Evolutionary conservation across 2,329 filamentous ascomycete species (phyloP), one percentile per base, ranked within the genome.

Genomic region (Aureobasidium sp.): DNA sequence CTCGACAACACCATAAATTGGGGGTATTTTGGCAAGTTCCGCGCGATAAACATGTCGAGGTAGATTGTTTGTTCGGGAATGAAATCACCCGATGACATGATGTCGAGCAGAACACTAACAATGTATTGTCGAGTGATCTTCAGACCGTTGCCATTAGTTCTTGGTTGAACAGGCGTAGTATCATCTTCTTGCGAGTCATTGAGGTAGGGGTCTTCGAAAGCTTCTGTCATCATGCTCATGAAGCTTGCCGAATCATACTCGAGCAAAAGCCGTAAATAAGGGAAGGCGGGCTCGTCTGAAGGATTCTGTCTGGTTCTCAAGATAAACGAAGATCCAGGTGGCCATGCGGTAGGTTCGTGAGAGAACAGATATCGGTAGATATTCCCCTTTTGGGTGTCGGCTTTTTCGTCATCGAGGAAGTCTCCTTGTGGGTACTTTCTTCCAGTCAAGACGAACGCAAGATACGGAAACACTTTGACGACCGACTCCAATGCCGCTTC

Each of bases 31-130:
- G 95, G 90, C 55, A 99, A 78, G 71, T 96, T 99, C 62, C 94
- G 86, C 20, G 94, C 93, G 71, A 99, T 89, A 71, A 99, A 99
- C 91, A 99, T 99, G 75, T 99, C 91, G 48, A 99, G 83, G 74
- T 96, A 99, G 62, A 99, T 90, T 14, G 89, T 92, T 70, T 97
- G 91, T 64, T 89, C 85, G 0, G 86, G 76, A 0, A 86, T 83
- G 74, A 96, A 97, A 51, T 89, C 85, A 4, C 82, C 79, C 0
- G 85, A 78, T 55, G 87, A 89, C 90, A 99, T 96, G 31, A 97
- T 87, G 72, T 96, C 91, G 12, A 96, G 81, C 63, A 99, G 78
- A 62, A 97, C 95, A 51, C 90, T 93, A 66, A 97, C 83, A 64
- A 99, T 86, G 69, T 96, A 96, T 74, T 99, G 94, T 37, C 94